phyloP scores from a whole-genome alignment of 2,329 filamentous ascomycete genomes.

The Neopestalotiopsis sp. region DNA sequence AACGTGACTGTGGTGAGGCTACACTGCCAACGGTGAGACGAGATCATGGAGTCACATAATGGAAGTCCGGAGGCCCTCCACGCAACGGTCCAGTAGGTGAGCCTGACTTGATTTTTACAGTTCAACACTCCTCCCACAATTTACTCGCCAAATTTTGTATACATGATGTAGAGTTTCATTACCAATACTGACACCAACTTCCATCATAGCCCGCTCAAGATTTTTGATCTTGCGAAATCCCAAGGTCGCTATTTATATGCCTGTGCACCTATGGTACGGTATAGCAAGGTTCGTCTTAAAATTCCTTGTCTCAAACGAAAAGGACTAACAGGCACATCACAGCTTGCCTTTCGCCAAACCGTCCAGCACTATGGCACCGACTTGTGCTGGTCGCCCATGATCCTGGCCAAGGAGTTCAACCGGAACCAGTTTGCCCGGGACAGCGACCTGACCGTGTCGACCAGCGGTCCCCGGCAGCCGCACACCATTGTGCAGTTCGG shows the following conservation, averaged over 20 bases:
- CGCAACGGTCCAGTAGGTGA: constrained; percentile 18
- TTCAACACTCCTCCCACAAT: neutral
- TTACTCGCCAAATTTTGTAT: neutral
- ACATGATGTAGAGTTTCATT: neutral
- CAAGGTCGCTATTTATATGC: constrained; percentile 61
- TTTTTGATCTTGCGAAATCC: constrained; percentile 60
- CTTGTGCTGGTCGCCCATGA: constrained; percentile 75
- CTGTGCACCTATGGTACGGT: constrained; percentile 72
- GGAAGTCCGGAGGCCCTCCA: constrained; percentile 10
- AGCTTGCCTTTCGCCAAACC: constrained; percentile 71
- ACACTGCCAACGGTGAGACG: neutral
- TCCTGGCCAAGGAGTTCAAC: constrained; percentile 72
- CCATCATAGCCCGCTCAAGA: constrained; percentile 55
- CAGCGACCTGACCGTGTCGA: constrained; percentile 68
- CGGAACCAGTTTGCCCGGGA: constrained; percentile 63
- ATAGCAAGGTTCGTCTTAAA: constrained; percentile 53
- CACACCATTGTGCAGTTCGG: constrained; percentile 73
- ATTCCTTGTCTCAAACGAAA: neutral
- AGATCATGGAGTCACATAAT: constrained; percentile 9
- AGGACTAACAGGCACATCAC: constrained; percentile 19
- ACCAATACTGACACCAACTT: neutral
- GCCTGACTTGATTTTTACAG: neutral
- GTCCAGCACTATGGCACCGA: constrained; percentile 69
- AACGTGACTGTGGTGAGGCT: neutral
- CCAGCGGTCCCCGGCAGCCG: constrained; percentile 46